Base-by-base conservation (phyloP, 768 basidiomycete genomes). In the Paxillus involutus region DNA sequence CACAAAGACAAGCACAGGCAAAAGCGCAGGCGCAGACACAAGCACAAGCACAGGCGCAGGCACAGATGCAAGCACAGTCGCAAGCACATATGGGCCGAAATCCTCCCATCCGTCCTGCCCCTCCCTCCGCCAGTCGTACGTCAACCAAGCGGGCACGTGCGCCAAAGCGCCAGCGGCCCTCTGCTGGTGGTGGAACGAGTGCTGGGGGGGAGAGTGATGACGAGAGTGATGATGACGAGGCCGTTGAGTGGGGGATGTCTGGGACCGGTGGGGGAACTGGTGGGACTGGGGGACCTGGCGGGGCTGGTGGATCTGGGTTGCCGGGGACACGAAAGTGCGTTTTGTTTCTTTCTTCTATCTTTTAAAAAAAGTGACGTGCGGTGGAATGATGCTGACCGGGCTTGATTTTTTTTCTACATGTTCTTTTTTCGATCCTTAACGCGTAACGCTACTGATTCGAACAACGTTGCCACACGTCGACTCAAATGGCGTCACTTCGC, bases 221-320 rank as follows among this genome's bases (percentile, higher is more conserved):
- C 19, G 69, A 70, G 2, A 71, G 66, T 9, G 69, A 70, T 0
- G 68, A 70, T 1, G 69, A 71, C 1, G 69, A 70, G 2, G 44
- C 62, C 19, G 26, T 49, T 19, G 68, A 70, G 21, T 65, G 58
- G 61, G 46, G 56, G 6, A 54, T 29, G 17, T 51, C 56, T 26
- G 26, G 26, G 26, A 26, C 26, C 62, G 63, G 45, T 6, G 41
- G 43, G 32, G 49, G 29, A 21, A 17, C 30, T 30, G 39, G 56
- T 4, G 58, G 35, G 5, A 13, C 12, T 3, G 47, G 53, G 47
- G 52, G 60, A 24, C 17, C 35, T 19, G 57, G 55, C 21, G 52
- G 57, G 17, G 21, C 47, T 16, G 48, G 13, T 45, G 43, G 40
- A 21, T 47, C 62, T 11, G 59, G 50, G 19, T 33, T 51, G 32